Evolutionary conservation across 805 yeast species (phyloP).

Genomic region (Cyberlindnera mississippiensis): DNA sequence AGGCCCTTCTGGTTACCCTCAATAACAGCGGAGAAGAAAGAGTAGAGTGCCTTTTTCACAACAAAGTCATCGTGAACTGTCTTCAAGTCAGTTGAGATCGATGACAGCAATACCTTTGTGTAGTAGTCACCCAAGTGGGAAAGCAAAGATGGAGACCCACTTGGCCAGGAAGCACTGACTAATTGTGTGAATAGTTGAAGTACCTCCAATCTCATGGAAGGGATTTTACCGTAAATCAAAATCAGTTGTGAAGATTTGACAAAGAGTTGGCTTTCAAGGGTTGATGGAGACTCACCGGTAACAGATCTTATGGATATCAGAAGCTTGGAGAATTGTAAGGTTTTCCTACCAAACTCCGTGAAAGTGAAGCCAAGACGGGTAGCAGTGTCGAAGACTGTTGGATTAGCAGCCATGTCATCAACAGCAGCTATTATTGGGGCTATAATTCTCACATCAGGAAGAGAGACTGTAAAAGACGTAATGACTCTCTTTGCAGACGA

Average conservation of each 20-base stretch:
- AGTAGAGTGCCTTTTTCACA: constrained; percentile 54
- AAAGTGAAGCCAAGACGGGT: constrained; percentile 46
- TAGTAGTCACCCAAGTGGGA: constrained; percentile 73
- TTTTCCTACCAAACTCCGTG: constrained; percentile 44
- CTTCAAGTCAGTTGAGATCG: constrained; percentile 57
- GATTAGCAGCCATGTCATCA: constrained; percentile 39
- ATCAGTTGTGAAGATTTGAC: constrained; percentile 53
- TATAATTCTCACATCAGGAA: constrained; percentile 49
- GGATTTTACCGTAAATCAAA: constrained; percentile 48
- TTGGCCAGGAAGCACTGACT: constrained; percentile 53
- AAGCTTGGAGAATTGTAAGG: constrained; percentile 53
- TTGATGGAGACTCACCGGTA: constrained; percentile 49
- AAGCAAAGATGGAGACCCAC: constrained; percentile 70
- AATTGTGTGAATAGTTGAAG: constrained; percentile 54
- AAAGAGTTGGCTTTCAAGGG: constrained; percentile 61
- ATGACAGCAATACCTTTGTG: constrained; percentile 55
- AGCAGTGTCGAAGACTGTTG: constrained; percentile 35
- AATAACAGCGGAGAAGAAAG: constrained; percentile 64
- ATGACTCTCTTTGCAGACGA: constrained; percentile 48
- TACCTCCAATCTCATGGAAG: constrained; percentile 45
- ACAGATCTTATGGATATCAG: constrained; percentile 55
- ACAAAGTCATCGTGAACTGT: constrained; percentile 49
- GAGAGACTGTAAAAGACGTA: constrained; percentile 50
- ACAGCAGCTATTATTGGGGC: constrained; percentile 50
- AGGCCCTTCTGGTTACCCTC: constrained; percentile 74